A percentile compares a stretch with the other conserved stretches of the same genome.
These are phyloP conservation scores for Verticillium albo-atrum DNA, from an alignment of 2,329 filamentous ascomycete genomes.

Conservation along the genomic window DNA sequence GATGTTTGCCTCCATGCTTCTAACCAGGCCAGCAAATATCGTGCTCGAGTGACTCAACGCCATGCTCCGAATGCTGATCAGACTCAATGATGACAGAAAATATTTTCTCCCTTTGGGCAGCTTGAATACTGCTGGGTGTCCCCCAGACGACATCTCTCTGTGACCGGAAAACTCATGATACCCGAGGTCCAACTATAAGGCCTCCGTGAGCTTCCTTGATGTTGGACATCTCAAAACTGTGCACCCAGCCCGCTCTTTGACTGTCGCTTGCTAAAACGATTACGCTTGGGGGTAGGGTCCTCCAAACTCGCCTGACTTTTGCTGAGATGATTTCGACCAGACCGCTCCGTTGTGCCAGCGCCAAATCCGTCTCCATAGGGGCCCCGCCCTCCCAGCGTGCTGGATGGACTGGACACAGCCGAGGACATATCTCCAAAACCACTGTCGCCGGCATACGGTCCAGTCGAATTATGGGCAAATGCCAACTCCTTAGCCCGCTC, in stretches of 20 bases:
- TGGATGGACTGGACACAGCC: slow-evolving; percentile 70
- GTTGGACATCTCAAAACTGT: slow-evolving; percentile 57
- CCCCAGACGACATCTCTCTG: not conserved
- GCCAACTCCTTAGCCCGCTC: slow-evolving; percentile 85
- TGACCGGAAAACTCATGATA: not conserved
- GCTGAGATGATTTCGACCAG: slow-evolving; percentile 52
- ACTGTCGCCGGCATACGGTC: slow-evolving; percentile 63
- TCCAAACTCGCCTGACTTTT: slow-evolving; percentile 55
- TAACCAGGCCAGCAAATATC: not conserved
- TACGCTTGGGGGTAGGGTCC: slow-evolving; percentile 48
- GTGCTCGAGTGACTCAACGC: slow-evolving; percentile 5
- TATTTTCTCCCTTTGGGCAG: not conserved
- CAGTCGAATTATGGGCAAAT: slow-evolving; percentile 63
- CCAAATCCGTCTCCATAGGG: slow-evolving; percentile 47
- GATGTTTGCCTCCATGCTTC: not conserved
- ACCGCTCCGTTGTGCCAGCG: slow-evolving; percentile 38
- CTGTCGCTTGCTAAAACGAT: slow-evolving; percentile 85
- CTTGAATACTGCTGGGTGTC: not conserved
- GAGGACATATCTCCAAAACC: slow-evolving; percentile 66
- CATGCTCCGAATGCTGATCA: slow-evolving; percentile 12
- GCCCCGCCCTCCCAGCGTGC: slow-evolving; percentile 61
- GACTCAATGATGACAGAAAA: slow-evolving; percentile 5
- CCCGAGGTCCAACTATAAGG: not conserved
- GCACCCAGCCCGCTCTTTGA: slow-evolving; percentile 92
- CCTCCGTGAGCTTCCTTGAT: not conserved